Base-by-base conservation (phyloP, 1,284 basidiomycete genomes). In the Kwoniella shivajii region DNA sequence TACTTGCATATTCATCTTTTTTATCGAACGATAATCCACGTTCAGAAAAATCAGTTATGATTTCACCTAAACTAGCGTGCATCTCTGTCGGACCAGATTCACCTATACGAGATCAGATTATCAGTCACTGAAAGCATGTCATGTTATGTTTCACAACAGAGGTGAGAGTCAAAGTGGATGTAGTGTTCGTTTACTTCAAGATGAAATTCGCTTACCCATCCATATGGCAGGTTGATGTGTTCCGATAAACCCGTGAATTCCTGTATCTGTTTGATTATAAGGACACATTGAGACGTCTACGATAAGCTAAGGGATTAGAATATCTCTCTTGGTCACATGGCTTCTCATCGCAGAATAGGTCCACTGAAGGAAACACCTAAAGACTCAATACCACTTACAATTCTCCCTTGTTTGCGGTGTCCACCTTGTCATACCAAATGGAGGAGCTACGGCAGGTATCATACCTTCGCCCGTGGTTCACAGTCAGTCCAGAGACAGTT, bases 191-290 rank as follows among this genome's bases (percentile, higher is more conserved):
- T 5, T 22, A 38, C 33, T 41, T 20, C 11, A 9, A 7, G 38
- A 41, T 20, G 18, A n/a, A 41, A n/a, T 20, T 36, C 14, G 9
- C 37, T 68, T 62, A 31, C 89, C 90, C 89, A 92, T 92, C 90
- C 90, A 92, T 42, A 92, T 90, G 0, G 90, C 90, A 0, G 90
- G 90, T 67, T 91, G 89, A 57, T 89, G 85, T 0, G 89, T 90
- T 11, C 84, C 69, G 22, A 71, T 63, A 65, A 90, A 89, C 0
- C 89, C 89, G 66, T 88, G 85, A 1, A 90, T 82, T 5, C 71
- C 73, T 1, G 77, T 79, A 58, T 83, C 84, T 0, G 86, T 87
- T 73, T 85, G 82, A 72, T 90, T 90, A 72, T 89, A 91, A 0
- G 89, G 87, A 4, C 86, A 87, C 50, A 85, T 82, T 1, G 88